Conservation (phyloP, 495 filamentous ascomycete genomes). For the Trichoderma orchidacearum region DNA sequence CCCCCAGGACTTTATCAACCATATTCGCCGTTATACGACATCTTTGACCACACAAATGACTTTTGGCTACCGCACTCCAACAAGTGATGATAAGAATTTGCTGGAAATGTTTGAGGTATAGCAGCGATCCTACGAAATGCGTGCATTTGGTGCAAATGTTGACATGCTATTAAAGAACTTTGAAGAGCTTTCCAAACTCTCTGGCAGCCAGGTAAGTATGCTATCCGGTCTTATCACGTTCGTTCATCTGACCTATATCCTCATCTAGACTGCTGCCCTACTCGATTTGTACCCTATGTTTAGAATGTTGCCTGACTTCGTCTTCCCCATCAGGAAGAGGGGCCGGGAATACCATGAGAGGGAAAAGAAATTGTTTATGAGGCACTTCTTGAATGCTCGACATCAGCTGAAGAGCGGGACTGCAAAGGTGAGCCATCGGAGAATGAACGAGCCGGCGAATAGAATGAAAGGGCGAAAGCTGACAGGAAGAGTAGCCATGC, state of each 20-base stretch:
- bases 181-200: neutral
- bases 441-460: too few species aligned
- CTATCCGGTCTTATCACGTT: slow-evolving; percentile 33
- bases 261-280: slow-evolving; percentile 12
- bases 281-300: slow-evolving; percentile 31
- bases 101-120: slow-evolving; percentile 31
- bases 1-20: slow-evolving; percentile 26
- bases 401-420: slow-evolving; percentile 14
- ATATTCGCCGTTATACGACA: slow-evolving; percentile 39
- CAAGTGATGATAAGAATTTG: slow-evolving; percentile 35
- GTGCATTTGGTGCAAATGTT: neutral
- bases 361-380: slow-evolving; percentile 19
- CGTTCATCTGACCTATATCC: slow-evolving; percentile 28
- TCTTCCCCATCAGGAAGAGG: slow-evolving; percentile 12
- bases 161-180: neutral
- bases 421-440: slow-evolving; percentile 10
- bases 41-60: slow-evolving; percentile 43
- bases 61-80: slow-evolving; percentile 36
- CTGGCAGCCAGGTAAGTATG: neutral
- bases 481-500: neutral
- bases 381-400: slow-evolving; percentile 25
- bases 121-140: neutral
- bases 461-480: neutral
- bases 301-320: slow-evolving; percentile 25
- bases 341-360: slow-evolving; percentile 14